Percentiles rank a stretch among this genome's conserved stretches.
phyloP scores from a whole-genome alignment of 1,284 basidiomycete genomes.

The Exobasidium rhododendri region DNA sequence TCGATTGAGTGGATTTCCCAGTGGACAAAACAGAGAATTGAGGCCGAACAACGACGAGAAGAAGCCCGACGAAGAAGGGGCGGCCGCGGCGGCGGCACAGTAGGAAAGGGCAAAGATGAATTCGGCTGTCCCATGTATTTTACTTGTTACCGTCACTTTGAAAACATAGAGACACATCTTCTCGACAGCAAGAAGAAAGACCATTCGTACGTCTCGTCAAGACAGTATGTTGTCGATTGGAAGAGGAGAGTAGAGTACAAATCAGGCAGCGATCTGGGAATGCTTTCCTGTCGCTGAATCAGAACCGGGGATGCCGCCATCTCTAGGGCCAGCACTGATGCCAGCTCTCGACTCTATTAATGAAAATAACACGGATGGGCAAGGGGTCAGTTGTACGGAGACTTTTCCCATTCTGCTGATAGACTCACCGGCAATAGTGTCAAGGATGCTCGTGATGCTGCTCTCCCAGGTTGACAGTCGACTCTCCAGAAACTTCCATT shows the following conservation, averaged over 20 bases:
- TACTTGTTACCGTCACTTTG: not conserved
- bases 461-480: conserved; percentile 46
- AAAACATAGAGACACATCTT: not conserved
- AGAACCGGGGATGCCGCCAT: conserved; percentile 7
- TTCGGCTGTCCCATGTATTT: conserved; percentile 3
- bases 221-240: too few relatives aligned
- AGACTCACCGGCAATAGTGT: conserved; percentile 13
- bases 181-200: not conserved
- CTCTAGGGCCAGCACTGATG: not conserved
- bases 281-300: conserved; percentile 5
- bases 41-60: not conserved
- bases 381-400: too few relatives aligned
- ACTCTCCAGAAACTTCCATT: conserved; percentile 47
- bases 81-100: not conserved
- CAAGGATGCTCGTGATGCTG: conserved; percentile 38
- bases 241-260: not conserved
- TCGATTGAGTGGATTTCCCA: conserved; percentile 18
- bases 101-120: not conserved
- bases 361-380: too few relatives aligned
- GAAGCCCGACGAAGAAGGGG: not conserved
- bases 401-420: too few relatives aligned
- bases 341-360: not conserved
- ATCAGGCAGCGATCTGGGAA: not conserved
- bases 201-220: too few relatives aligned
- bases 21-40: not conserved